A percentile compares a stretch with the other conserved stretches of the same genome.
Conservation (phyloP, 306 rosid species). For the Sechiopsis laciniata region DNA sequence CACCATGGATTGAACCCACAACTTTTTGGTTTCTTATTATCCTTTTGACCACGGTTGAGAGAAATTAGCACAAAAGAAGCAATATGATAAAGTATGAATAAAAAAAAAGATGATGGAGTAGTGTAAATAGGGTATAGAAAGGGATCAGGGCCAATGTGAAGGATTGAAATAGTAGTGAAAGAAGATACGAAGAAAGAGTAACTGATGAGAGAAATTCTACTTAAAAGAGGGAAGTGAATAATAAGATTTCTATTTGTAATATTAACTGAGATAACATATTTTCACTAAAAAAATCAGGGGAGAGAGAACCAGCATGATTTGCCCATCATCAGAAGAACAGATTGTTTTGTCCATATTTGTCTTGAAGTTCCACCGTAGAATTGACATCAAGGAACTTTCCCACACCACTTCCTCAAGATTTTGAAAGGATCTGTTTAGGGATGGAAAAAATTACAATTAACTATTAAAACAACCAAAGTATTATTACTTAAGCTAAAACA, state of each 20-base stretch:
- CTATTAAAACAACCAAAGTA: constrained; percentile 19
- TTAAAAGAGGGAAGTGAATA: neutral
- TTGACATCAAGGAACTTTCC: constrained; percentile 52
- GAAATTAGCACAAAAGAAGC: constrained; percentile 6
- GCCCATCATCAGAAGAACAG: constrained; percentile 61
- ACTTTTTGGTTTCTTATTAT: too few species aligned
- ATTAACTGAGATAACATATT: constrained; percentile 2
- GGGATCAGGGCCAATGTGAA: neutral
- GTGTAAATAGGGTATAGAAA: neutral
- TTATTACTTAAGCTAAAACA: constrained; percentile 3
- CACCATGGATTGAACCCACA: too few species aligned
- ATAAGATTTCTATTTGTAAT: neutral
- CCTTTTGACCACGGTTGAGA: neutral
- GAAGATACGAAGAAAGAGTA: neutral
- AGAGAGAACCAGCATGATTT: constrained; percentile 61
- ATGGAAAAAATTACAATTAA: constrained; percentile 20
- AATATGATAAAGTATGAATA: neutral
- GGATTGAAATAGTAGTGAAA: neutral
- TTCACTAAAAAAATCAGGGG: constrained; percentile 9
- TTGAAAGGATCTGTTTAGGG: constrained; percentile 63
- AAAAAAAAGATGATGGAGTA: neutral
- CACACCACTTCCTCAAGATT: constrained; percentile 53
- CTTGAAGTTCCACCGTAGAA: constrained; percentile 72
- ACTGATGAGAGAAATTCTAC: neutral
- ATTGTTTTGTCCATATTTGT: constrained; percentile 58